Base-by-base conservation (phyloP, 2,329 filamentous ascomycete genomes). In the Aspergillus persii region DNA sequence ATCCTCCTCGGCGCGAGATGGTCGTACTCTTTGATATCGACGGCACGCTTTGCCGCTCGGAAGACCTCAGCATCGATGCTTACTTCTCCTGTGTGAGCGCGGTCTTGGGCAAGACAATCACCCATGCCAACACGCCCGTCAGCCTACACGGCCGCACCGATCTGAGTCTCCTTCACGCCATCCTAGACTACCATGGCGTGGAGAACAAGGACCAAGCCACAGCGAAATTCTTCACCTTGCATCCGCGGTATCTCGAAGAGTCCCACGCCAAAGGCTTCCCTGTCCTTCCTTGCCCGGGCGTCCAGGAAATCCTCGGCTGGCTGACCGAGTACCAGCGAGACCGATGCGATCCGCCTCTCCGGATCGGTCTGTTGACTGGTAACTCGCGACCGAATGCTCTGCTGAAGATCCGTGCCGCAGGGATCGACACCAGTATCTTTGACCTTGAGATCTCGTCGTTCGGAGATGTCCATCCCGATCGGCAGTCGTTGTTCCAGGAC, bases 11-110 rank as follows among this genome's bases (percentile, higher is more conserved):
- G 11, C 46, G 50, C 1, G 51, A 50, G 3, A 52, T 54, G 8
- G 56, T 57, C 12, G 54, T 63, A 8, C 23, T 63, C 18, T 63
- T 63, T 26, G 61, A 63, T 41, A 54, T 63, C 11, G 61, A 63
- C 26, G 61, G 61, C 15, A 63, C 59, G 0, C 61, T 63, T 4
- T 61, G 61, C 31, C 59, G 53, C 41, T 63, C 61, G 5, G 58
- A 63, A 26, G 59, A 58, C 18, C 49, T 63, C 47, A 63, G 61
- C 11, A 50, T 61, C n/a, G 61, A 63, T 47, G 61, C 59, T 1
- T 63, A 59, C 27, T 61, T 58, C 47, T 57, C 61, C 9, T 63
- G 61, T 33, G 7, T 63, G 27, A 63, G 47, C 51, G 58, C 58
- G 31, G 31, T 63, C 4, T 39, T 54, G 8, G 58, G 59, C 39